A percentile compares a stretch with the other conserved stretches of the same genome.
These are phyloP conservation scores for Candida schatavii DNA, from an alignment of 805 yeast species.

Conservation along the genomic window DNA sequence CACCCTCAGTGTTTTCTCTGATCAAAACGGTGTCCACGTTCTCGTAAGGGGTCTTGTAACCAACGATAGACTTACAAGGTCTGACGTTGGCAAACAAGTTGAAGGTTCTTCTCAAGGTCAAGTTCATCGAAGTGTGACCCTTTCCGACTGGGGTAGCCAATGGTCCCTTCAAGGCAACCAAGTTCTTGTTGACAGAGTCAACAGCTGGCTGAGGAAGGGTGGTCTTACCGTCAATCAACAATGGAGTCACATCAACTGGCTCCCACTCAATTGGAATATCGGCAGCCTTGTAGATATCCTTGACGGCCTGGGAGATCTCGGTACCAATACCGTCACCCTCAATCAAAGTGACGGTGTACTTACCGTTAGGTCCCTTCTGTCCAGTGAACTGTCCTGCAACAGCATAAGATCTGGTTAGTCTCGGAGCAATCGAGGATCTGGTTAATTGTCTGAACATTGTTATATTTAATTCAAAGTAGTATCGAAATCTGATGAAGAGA, in stretches of 20 bases:
- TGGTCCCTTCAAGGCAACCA: slow-evolving; percentile 97
- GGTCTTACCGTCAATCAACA: slow-evolving; percentile 86
- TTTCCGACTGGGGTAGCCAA: slow-evolving; percentile 98
- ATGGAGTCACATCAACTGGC: slow-evolving; percentile 92
- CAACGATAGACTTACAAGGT: slow-evolving; percentile 91
- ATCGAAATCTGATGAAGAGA: too few species aligned
- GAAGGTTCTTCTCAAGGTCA: slow-evolving; percentile 96
- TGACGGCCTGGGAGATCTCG: slow-evolving; percentile 92
- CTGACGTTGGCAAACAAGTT: slow-evolving; percentile 95
- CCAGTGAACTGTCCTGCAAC: slow-evolving; percentile 70
- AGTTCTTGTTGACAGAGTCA: slow-evolving; percentile 86
- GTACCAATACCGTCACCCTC: slow-evolving; percentile 99
- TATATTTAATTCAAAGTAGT: too few species aligned
- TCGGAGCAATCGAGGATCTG: slow-evolving; percentile 25
- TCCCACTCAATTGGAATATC: slow-evolving; percentile 97
- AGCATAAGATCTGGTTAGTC: slow-evolving; percentile 40
- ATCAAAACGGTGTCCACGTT: slow-evolving; percentile 92
- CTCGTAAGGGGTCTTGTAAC: slow-evolving; percentile 87
- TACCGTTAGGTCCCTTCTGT: slow-evolving; percentile 67
- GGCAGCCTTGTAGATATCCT: slow-evolving; percentile 90
- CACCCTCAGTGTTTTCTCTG: slow-evolving; percentile 99
- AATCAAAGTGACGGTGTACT: slow-evolving; percentile 89
- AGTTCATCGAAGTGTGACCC: slow-evolving; percentile 96
- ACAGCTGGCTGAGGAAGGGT: slow-evolving; percentile 91
- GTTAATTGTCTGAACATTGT: slow-evolving; percentile 38